Base-by-base conservation (phyloP, 2,329 filamentous ascomycete species). In the Paradendryphiella salina region DNA sequence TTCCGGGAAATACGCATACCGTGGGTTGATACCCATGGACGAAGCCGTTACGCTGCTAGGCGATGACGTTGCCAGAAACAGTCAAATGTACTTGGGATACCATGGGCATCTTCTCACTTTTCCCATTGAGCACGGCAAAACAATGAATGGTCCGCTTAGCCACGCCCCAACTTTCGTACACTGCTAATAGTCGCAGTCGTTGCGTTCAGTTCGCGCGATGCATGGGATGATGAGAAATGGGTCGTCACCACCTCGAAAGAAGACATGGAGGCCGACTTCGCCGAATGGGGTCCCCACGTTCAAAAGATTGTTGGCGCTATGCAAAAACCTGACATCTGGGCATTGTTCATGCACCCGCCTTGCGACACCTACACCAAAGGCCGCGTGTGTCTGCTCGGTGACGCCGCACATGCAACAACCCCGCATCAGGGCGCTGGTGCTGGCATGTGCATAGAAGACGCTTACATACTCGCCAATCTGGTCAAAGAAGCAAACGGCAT, bases 71-170 rank as follows among this genome's bases (percentile, higher is more conserved):
- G 77, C 80, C 0, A 59, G 68, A 28, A 83, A 82, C 31, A 74
- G 76, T 26, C 78, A 80, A 65, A 82, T 85, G 75, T 84, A 82
- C 66, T 76, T 83, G 45, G 85, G 84, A 0, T 80, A 79, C 1
- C 72, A 77, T 48, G 83, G 81, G 0, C 85, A 88, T 63, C 60
- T 82, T 3, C 75, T 88, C 21, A 85, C 80, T 0, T 88, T 87
- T 59, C 82, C 85, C 0, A 82, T 88, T 4, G 79, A 81, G n/a
- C 73, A 78, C 18, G 80, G 79, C 7, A 75, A 77, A 26, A 77
- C 79, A 4, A 79, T 87, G 70, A 87, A 87, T 63, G 76, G 72
- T 72, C 52, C 26, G 55, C 51, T 28, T n/a, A 14, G 15, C 8
- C 21, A 11, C 26, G 14, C 8, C 10, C 26, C 3, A 21, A 14